These are phyloP conservation scores for Angomonas deanei DNA, from an alignment of 208 protist genomes.

Conservation along the genomic window DNA sequence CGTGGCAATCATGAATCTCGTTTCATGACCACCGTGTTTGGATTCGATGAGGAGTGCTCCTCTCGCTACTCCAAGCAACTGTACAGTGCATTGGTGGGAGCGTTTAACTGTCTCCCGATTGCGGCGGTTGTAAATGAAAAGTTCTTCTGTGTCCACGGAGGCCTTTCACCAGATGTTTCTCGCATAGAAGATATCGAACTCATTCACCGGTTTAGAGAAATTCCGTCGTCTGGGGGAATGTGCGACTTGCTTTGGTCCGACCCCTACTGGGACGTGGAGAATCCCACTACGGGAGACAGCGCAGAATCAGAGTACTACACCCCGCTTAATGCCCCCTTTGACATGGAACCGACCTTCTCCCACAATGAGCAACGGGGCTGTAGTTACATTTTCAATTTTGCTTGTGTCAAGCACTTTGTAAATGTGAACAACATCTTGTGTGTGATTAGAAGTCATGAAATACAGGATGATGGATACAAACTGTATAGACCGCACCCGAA, in stretches of 20 bases:
- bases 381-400: slow-evolving; percentile 85
- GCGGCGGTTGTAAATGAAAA: slow-evolving; percentile 96
- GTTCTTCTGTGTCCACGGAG: slow-evolving; percentile 99
- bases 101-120: slow-evolving; percentile 97
- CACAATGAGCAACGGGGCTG: slow-evolving; percentile 66
- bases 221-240: slow-evolving; percentile 96
- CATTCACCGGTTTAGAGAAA: slow-evolving; percentile 95
- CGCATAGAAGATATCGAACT: slow-evolving; percentile 90
- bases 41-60: slow-evolving; percentile 92
- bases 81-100: slow-evolving; percentile 31
- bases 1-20: slow-evolving; percentile 90
- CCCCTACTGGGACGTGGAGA: slow-evolving; percentile 92
- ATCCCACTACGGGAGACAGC: slow-evolving; percentile 87
- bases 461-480: slow-evolving; percentile 89
- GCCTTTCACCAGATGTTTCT: slow-evolving; percentile 95
- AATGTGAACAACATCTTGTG: slow-evolving; percentile 93
- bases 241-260: slow-evolving; percentile 99
- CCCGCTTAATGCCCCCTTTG: slow-evolving; percentile 47
- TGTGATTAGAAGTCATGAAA: slow-evolving; percentile 96
- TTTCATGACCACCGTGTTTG: slow-evolving; percentile 87
- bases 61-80: slow-evolving; percentile 85
- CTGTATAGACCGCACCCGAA: slow-evolving; percentile 88
- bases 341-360: slow-evolving; percentile 52
- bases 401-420: slow-evolving; percentile 86
- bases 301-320: slow-evolving; percentile 47